Conservation (phyloP, 495 filamentous ascomycete species). For the Tuber umbilicatum region DNA sequence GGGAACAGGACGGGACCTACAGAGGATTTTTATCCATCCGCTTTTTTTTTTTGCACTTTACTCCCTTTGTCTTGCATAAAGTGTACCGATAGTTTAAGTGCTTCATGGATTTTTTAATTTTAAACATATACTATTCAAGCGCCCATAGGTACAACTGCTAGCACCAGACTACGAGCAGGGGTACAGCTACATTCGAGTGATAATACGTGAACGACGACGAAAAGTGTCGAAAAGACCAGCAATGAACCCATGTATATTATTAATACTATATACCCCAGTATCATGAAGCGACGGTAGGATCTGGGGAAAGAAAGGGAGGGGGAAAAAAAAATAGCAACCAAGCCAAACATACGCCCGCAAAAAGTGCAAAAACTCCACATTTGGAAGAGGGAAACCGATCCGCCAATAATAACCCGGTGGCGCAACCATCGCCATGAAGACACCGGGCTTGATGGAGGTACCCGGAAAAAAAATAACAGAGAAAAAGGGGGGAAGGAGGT, state of each 20-base stretch:
- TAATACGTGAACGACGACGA: background rate
- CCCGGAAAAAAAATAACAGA: background rate
- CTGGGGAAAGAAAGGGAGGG: background rate
- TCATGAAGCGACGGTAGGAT: background rate
- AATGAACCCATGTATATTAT: background rate
- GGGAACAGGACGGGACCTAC: background rate
- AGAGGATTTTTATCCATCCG: background rate
- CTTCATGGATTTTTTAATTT: background rate
- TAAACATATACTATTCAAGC: background rate
- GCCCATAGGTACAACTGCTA: background rate
- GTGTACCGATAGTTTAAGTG: background rate
- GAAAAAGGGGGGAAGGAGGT: background rate
- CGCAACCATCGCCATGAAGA: background rate
- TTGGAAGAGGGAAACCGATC: background rate
- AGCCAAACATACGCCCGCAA: background rate
- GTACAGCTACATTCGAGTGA: background rate
- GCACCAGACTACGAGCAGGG: background rate
- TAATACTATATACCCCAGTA: background rate
- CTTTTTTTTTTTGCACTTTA: background rate
- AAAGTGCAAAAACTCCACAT: constrained; percentile 5
- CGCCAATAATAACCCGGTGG: background rate
- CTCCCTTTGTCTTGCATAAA: background rate
- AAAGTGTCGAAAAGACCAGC: background rate
- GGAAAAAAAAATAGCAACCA: background rate
- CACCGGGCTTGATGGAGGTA: background rate